Percentiles rank a stretch among this genome's conserved stretches.
These are phyloP conservation scores for Petunia hybrid DNA, from an alignment of 305 asterid species.

Conservation along the genomic window DNA sequence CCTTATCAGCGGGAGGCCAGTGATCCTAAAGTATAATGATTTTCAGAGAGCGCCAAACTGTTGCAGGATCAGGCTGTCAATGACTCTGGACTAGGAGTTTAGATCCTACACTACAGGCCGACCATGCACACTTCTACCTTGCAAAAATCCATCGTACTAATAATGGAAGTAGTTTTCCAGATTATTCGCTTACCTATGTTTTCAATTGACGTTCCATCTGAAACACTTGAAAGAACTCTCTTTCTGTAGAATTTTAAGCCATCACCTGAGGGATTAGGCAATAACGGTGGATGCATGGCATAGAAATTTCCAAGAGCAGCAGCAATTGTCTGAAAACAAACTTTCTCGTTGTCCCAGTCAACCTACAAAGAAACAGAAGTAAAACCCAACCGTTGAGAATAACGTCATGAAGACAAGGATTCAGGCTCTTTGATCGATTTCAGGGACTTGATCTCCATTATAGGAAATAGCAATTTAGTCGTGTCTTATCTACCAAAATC, in stretches of 20 bases:
- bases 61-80: slow-evolving; percentile 15
- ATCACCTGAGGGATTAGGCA: slow-evolving; percentile 90
- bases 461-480: not conserved
- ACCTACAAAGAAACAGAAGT: slow-evolving; percentile 55
- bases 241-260: slow-evolving; percentile 75
- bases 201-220: slow-evolving; percentile 33
- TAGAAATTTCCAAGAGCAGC: slow-evolving; percentile 93
- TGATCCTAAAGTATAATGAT: not conserved
- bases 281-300: slow-evolving; percentile 92
- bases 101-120: not conserved
- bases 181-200: slow-evolving; percentile 14
- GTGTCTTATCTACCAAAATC: not conserved
- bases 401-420: not conserved
- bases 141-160: not conserved
- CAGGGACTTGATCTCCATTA: not conserved
- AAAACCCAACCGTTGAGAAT: slow-evolving; percentile 12
- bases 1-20: not conserved
- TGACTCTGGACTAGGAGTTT: not conserved
- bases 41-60: slow-evolving; percentile 5
- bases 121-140: slow-evolving; percentile 2
- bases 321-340: slow-evolving; percentile 90
- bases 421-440: not conserved
- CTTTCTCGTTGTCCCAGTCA: slow-evolving; percentile 86
- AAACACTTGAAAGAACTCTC: slow-evolving; percentile 47
- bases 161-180: not conserved